phyloP scores from a whole-genome alignment of 2,329 filamentous ascomycete genomes.

The Dactylella cylindrospora region DNA sequence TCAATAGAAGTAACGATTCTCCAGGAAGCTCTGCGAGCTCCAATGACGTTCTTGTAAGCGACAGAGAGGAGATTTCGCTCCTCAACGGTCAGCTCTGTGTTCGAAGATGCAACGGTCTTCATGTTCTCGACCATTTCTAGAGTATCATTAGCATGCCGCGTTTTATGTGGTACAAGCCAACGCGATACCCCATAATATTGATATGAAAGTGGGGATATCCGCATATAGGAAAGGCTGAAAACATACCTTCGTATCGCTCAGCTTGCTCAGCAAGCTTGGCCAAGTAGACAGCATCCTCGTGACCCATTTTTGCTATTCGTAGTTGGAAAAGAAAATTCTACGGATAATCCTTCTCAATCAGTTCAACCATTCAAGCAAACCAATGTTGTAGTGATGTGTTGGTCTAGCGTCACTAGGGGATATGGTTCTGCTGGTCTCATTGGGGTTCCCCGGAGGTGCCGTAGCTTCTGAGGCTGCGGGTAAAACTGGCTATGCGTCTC shows the following conservation, averaged over 20 bases:
- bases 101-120: slow-evolving; percentile 91
- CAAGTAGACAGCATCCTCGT: slow-evolving; percentile 99
- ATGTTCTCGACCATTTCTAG: slow-evolving; percentile 99
- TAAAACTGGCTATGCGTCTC: background rate
- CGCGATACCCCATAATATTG: no score
- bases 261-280: slow-evolving; percentile 99
- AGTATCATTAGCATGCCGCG: slow-evolving; percentile 46
- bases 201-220: slow-evolving; percentile 47
- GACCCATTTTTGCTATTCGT: slow-evolving; percentile 76
- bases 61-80: slow-evolving; percentile 83
- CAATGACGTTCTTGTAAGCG: slow-evolving; percentile 99
- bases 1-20: slow-evolving; percentile 99
- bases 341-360: background rate
- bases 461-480: background rate
- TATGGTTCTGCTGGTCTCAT: background rate
- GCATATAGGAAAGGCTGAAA: background rate
- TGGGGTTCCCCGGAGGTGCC: background rate
- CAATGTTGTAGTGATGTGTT: slow-evolving; percentile 42
- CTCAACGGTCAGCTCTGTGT: slow-evolving; percentile 58
- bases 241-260: slow-evolving; percentile 97
- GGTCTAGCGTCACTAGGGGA: slow-evolving; percentile 5
- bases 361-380: slow-evolving; percentile 15
- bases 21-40: slow-evolving; percentile 97
- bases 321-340: slow-evolving; percentile 8
- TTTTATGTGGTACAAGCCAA: slow-evolving; percentile 1